These are phyloP conservation scores for Ophiostoma tasmaniense DNA, from an alignment of 2,329 filamentous ascomycete species.

Conservation along the genomic window DNA sequence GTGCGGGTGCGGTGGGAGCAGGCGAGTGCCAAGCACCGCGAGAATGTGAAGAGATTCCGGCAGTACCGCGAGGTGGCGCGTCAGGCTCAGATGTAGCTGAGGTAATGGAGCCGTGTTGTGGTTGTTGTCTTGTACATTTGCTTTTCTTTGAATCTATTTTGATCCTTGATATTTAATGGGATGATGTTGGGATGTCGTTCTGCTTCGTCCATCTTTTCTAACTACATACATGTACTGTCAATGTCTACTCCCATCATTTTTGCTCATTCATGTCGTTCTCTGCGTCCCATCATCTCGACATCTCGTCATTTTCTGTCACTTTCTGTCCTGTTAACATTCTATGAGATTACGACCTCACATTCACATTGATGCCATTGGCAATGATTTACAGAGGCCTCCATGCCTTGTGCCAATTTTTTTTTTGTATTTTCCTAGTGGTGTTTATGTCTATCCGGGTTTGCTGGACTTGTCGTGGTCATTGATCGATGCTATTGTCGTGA, in stretches of 20 bases:
- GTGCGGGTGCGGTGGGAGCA: constrained; percentile 53
- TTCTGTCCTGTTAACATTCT: neutral
- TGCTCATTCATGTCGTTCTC: neutral
- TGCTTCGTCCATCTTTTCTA: neutral
- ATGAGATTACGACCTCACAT: neutral
- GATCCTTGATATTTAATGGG: neutral
- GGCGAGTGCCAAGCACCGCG: constrained; percentile 52
- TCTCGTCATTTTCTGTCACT: too few relatives aligned
- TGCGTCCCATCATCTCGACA: too few relatives aligned
- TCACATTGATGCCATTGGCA: neutral
- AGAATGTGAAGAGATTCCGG: constrained; percentile 50
- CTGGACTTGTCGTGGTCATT: too few relatives aligned
- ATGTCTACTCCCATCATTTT: neutral
- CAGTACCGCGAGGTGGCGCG: constrained; percentile 37
- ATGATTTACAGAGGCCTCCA: neutral
- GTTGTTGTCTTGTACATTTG: neutral
- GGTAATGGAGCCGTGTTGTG: neutral
- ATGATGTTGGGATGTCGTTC: neutral
- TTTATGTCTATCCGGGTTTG: too few relatives aligned
- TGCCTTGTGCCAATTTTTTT: too few relatives aligned
- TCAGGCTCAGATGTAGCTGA: constrained; percentile 26
- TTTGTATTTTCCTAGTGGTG: too few relatives aligned
- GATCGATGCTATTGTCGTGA: too few relatives aligned
- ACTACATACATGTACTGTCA: neutral
- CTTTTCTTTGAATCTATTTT: neutral